phyloP scores from a whole-genome alignment of 2,329 filamentous ascomycete genomes.

The Ceratocystis eucalypticola region DNA sequence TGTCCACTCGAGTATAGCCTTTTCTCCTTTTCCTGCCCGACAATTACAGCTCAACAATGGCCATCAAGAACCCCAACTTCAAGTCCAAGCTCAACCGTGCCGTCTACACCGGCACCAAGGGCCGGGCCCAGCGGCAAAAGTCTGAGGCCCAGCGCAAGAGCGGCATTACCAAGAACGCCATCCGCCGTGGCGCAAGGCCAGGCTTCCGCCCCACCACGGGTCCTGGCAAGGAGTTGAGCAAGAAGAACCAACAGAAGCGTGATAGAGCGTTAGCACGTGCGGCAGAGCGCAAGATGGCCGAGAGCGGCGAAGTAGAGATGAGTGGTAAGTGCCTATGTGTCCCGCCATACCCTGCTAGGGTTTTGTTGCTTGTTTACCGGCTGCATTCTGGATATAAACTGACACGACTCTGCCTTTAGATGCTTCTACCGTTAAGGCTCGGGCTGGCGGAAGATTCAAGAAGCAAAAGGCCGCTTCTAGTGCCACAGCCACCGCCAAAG shows the following conservation, averaged over 20 bases:
- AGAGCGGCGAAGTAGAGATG: conserved; percentile 37
- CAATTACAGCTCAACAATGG: conserved; percentile 28
- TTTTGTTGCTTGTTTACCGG: neutral
- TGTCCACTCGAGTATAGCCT: neutral
- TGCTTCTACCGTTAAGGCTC: neutral
- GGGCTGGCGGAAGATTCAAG: conserved; percentile 2
- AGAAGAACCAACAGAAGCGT: conserved; percentile 43
- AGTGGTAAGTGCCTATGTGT: conserved; percentile 27
- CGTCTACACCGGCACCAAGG: conserved; percentile 33
- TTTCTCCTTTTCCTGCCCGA: neutral
- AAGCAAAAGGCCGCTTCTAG: neutral
- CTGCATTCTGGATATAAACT: neutral
- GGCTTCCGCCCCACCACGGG: conserved; percentile 44
- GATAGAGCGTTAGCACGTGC: conserved; percentile 41
- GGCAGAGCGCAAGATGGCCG: conserved; percentile 38
- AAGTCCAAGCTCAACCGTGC: conserved; percentile 39
- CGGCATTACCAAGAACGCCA: conserved; percentile 32
- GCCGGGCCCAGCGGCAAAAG: conserved; percentile 34
- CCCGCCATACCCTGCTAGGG: neutral
- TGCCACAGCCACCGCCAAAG: neutral
- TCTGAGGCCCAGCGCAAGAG: conserved; percentile 28
- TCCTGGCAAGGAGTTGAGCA: conserved; percentile 36
- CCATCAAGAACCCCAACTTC: conserved; percentile 45
- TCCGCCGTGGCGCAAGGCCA: conserved; percentile 36
- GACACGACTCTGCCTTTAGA: neutral